Evolutionary conservation across 495 filamentous ascomycete species (phyloP), one percentile per base, ranked within the genome.

Genomic region (Hypoxylon fragiforme): DNA sequence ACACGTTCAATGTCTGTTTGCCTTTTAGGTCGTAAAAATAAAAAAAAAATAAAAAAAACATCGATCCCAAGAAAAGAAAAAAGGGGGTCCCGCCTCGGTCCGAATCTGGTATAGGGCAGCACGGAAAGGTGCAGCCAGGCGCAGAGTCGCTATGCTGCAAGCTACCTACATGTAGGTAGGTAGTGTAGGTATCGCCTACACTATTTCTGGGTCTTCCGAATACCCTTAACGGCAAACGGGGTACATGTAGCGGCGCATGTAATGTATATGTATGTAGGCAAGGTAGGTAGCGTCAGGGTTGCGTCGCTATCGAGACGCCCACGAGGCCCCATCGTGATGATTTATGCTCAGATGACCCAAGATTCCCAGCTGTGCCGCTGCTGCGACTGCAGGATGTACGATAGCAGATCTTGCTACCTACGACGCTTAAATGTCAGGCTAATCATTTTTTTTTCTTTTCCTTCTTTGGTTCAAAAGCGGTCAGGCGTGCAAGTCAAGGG

Each of bases 261-360:
- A n/a, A n/a, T n/a, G n/a, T n/a, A n/a, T n/a, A n/a, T n/a, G n/a
- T n/a, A n/a, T n/a, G n/a, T n/a, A n/a, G n/a, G n/a, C n/a, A n/a
- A n/a, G n/a, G n/a, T n/a, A n/a, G n/a, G n/a, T n/a, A n/a, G n/a
- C n/a, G n/a, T n/a, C n/a, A n/a, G n/a, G 41, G 51, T 45, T 55
- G 51, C 48, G 58, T 57, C 45, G 42, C 48, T 57, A 57, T 57
- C 53, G 47, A 39, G 58, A 62, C 58, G n/a, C 58, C 52, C 58
- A 55, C 52, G 42, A 30, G 44, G n/a, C n/a, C n/a, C n/a, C 48
- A 62, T 62, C 38, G 56, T 57, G 52, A 62, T 62, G 24, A 28
- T n/a, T 30, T 51, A 56, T 54, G 58, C 58, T 62, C 58, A 62
- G 58, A 62, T 62, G 58, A 62, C 58, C 58, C 58, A 62, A 62